Evolutionary conservation across 805 yeast species (phyloP).

Genomic region (Torulaspora maleeae): DNA sequence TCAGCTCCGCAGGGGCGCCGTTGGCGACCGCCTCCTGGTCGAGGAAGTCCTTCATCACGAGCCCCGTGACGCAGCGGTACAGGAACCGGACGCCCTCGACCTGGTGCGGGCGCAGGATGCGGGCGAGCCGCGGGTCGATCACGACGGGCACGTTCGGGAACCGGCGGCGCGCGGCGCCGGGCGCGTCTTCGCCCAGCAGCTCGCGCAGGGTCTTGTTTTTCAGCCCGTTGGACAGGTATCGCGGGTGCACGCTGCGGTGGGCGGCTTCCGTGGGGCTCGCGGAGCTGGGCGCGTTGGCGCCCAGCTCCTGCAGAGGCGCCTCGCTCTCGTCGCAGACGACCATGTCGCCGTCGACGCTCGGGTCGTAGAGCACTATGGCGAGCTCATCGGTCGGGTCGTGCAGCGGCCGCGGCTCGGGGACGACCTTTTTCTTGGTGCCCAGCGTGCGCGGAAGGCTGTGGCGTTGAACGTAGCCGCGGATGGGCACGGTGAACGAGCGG

Average conservation of each 20-base stretch:
- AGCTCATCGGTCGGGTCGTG: conserved; percentile 92
- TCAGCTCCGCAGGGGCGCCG: conserved; percentile 4
- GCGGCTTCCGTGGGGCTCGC: conserved; percentile 18
- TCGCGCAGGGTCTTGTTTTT: conserved; percentile 66
- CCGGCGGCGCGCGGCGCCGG: conserved; percentile 41
- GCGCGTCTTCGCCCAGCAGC: conserved; percentile 64
- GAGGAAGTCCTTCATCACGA: conserved; percentile 43
- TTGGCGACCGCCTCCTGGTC: conserved; percentile 25
- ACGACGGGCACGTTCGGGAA: conserved; percentile 92
- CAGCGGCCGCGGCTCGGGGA: conserved; percentile 82
- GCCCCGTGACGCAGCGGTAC: conserved; percentile 85
- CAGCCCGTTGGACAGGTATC: conserved; percentile 32
- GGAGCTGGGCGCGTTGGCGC: conserved; percentile 25
- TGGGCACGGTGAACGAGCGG: conserved; percentile 58
- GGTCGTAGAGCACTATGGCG: conserved; percentile 93
- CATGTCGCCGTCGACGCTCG: conserved; percentile 70
- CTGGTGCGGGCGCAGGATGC: conserved; percentile 90
- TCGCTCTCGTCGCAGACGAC: conserved; percentile 17
- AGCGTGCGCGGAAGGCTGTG: conserved; percentile 68
- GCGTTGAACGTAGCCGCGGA: conserved; percentile 39
- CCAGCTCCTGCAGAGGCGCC: conserved; percentile 8
- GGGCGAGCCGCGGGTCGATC: conserved; percentile 81
- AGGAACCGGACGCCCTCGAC: conserved; percentile 91
- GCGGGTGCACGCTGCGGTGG: conserved; percentile 23
- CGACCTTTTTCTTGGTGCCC: conserved; percentile 69